A percentile compares a stretch with the other conserved stretches of the same genome.
Conservation (phyloP, 805 yeast genomes). For the Zygoascus bituminiphila region DNA sequence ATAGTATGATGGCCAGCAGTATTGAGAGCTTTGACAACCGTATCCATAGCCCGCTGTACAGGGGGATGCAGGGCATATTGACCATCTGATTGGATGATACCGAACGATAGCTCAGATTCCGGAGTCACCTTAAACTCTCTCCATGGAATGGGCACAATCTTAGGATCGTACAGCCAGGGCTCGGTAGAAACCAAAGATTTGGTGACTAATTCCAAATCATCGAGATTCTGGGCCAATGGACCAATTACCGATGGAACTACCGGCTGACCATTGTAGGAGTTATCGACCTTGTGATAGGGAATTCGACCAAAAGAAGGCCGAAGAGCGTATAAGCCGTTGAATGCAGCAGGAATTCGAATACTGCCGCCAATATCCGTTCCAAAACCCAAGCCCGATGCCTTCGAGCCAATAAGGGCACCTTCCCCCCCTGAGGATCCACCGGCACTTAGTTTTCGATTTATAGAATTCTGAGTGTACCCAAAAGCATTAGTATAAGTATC, state of each 20-base stretch:
- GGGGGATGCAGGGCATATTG: conserved; percentile 44
- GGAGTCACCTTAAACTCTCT: conserved; percentile 5
- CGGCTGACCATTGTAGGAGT: conserved; percentile 31
- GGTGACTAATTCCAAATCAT: conserved; percentile 34
- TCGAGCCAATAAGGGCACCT: conserved; percentile 38
- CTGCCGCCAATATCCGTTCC: conserved; percentile 51
- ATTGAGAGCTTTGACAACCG: conserved; percentile 21
- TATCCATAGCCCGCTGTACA: conserved; percentile 37
- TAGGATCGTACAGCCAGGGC: conserved; percentile 45
- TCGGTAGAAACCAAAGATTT: conserved; percentile 33
- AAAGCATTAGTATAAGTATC: conserved; percentile 38
- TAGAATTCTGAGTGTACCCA: conserved; percentile 42
- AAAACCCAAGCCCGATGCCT: conserved; percentile 43
- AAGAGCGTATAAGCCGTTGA: conserved; percentile 41
- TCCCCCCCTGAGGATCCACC: conserved; percentile 57
- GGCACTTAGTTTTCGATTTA: conserved; percentile 35
- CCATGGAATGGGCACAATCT: conserved; percentile 46
- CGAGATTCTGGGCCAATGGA: conserved; percentile 36
- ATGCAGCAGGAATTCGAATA: conserved; percentile 41
- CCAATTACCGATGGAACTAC: conserved; percentile 40
- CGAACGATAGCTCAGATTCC: conserved; percentile 6
- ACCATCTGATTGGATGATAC: conserved; percentile 29
- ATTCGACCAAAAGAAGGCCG: conserved; percentile 36
- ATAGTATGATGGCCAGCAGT: conserved; percentile 20
- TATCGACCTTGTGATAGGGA: conserved; percentile 10